Conservation (phyloP, 768 basidiomycete genomes). For the Agrocybe pediades region DNA sequence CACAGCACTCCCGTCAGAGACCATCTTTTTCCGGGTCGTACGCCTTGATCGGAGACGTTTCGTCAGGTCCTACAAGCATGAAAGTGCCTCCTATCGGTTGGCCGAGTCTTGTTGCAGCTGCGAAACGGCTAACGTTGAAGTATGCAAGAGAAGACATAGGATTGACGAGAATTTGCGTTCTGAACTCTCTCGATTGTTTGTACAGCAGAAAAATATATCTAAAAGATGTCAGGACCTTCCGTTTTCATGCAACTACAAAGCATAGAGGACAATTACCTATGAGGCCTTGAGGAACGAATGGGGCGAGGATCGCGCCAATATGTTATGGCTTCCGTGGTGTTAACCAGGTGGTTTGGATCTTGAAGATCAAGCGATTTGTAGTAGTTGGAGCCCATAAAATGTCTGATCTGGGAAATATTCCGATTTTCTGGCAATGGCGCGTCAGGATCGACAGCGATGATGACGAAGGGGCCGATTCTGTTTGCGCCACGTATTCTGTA, state of each 20-base stretch:
- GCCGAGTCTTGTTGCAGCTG: conserved; percentile 37
- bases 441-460: conserved; percentile 47
- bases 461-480: conserved; percentile 41
- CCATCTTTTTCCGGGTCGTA: not conserved
- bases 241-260: not conserved
- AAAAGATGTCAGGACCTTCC: not conserved
- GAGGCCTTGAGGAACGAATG: not conserved
- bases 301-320: conserved; percentile 38
- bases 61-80: conserved; percentile 42
- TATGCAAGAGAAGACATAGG: conserved; percentile 27
- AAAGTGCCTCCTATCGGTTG: conserved; percentile 46
- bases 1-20: no score
- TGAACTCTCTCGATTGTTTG: conserved; percentile 17
- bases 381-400: conserved; percentile 46
- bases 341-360: conserved; percentile 28
- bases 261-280: not conserved
- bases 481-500: not conserved
- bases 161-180: conserved; percentile 36
- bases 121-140: conserved; percentile 47
- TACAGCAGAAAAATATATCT: not conserved
- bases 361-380: not conserved
- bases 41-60: not conserved
- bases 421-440: conserved; percentile 46
- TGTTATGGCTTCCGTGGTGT: conserved; percentile 42
- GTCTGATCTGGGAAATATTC: conserved; percentile 40